Evolutionary conservation across 2,329 filamentous ascomycete genomes (phyloP).

Genomic region (Capronia americana): DNA sequence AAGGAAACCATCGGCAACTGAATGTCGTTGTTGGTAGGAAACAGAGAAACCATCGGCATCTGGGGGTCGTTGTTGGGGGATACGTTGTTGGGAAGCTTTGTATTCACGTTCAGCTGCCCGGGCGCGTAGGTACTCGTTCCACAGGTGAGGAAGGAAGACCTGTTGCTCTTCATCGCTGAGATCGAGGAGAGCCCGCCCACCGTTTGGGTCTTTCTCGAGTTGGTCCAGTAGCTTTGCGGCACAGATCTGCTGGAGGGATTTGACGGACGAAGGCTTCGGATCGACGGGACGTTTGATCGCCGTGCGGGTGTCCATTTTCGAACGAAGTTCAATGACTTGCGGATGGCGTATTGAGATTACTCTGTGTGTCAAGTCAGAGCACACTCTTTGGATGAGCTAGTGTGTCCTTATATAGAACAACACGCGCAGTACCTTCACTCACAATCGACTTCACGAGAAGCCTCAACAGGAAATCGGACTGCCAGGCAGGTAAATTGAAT

Average conservation of each 20-base stretch:
- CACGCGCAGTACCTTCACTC: no score
- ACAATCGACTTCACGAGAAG: no score
- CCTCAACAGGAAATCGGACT: no score
- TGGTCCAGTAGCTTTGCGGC: neutral
- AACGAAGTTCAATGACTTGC: no score
- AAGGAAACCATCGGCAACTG: neutral
- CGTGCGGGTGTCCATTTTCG: no score
- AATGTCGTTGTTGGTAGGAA: neutral
- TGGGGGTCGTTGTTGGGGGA: neutral
- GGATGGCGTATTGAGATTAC: no score
- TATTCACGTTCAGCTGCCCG: neutral
- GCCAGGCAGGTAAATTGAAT: no score
- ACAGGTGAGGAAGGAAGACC: conserved; percentile 1
- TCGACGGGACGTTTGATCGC: neutral
- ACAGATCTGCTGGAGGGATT: neutral
- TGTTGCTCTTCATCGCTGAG: neutral
- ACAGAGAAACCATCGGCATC: neutral
- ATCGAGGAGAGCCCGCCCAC: neutral
- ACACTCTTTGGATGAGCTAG: no score
- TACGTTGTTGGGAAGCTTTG: neutral
- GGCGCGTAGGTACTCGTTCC: neutral
- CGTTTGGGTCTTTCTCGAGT: neutral
- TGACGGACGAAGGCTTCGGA: neutral
- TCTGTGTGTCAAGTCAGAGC: no score
- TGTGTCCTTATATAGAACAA: no score